Evolutionary conservation across 768 basidiomycete genomes (phyloP), one percentile per base, ranked within the genome.

Genomic region (Lactarius evosmus): DNA sequence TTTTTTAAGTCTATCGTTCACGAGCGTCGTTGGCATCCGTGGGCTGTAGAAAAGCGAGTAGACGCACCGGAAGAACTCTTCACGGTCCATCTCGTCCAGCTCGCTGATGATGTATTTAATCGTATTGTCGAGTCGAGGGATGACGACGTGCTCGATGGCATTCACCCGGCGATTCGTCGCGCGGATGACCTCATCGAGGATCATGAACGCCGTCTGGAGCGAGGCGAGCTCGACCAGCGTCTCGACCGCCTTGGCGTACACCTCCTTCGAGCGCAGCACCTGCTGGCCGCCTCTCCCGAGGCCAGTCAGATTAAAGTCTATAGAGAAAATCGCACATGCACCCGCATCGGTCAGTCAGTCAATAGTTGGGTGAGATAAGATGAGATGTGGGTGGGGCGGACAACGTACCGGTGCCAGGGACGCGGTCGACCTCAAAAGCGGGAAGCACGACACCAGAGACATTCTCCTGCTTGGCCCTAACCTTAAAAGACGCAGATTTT

Each of bases 81-180:
- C 92, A 67, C 94, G 84, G 76, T 99, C 97, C 95, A 97, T 98
- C 76, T 99, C 97, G 70, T 98, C 97, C 66, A 99, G 78, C 73
- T 99, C 97, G 62, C 94, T 96, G 72, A 94, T 82, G 74, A 99
- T 98, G 74, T 98, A 99, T 71, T 92, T 93, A 80, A 99, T 93
- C 16, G 97, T 98, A 75, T 98, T 98, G 52, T 98, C 96, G 56
- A 99, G 78, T 50, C 89, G 84, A 19, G 97, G 97, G 62, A 99
- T 98, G 70, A 99, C 81, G 68, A 99, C 87, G 73, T 99, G 94
- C 71, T 99, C 97, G 68, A 99, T 96, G 3, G 97, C 97, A 72
- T 99, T 99, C 44, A 99, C 97, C 67, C 97, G 87, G 57, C 97
- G 91, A 75, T 98, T 99, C 40, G 97, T 98, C n/a, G 95, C 94